These are phyloP conservation scores for Aristolochia contorta DNA, from an alignment of 164 flowering plant species.

Conservation along the genomic window DNA sequence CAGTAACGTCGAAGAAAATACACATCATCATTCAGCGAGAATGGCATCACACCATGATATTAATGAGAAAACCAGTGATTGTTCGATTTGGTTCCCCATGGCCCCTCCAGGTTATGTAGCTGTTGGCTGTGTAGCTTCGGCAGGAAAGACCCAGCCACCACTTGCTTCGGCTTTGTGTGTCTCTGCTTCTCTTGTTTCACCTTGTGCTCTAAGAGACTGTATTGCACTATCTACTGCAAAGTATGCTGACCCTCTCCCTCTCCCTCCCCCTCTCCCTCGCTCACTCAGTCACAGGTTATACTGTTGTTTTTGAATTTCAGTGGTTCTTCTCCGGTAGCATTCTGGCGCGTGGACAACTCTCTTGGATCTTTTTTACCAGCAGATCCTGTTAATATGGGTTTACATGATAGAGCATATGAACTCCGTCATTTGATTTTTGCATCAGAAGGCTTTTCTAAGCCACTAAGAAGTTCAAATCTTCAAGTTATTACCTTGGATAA, in stretches of 20 bases:
- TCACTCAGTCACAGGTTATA: neutral
- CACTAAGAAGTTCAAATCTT: constrained; percentile 15
- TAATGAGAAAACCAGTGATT: constrained; percentile 20
- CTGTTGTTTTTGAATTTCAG: constrained; percentile 28
- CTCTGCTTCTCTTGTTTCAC: constrained; percentile 61
- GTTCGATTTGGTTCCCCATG: constrained; percentile 90
- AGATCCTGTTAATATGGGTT: constrained; percentile 35
- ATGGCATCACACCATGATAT: constrained; percentile 1
- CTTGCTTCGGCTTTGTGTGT: constrained; percentile 70
- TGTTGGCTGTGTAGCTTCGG: constrained; percentile 85
- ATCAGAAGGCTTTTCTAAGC: constrained; percentile 27
- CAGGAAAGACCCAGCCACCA: constrained; percentile 56
- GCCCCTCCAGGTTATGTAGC: constrained; percentile 94
- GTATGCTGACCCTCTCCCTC: constrained; percentile 29
- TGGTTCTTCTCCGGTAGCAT: constrained; percentile 34
- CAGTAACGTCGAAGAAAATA: constrained; percentile 13
- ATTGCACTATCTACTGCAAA: constrained; percentile 32
- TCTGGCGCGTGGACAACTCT: constrained; percentile 94
- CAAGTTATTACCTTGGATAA: constrained; percentile 16
- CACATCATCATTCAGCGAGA: constrained; percentile 1
- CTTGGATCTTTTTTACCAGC: constrained; percentile 86
- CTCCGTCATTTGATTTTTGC: constrained; percentile 55
- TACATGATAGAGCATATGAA: constrained; percentile 56
- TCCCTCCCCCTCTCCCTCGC: neutral
- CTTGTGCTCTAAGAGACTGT: constrained; percentile 78